phyloP scores from a whole-genome alignment of 2,329 filamentous ascomycete genomes.

The Sporothrix protearum region DNA sequence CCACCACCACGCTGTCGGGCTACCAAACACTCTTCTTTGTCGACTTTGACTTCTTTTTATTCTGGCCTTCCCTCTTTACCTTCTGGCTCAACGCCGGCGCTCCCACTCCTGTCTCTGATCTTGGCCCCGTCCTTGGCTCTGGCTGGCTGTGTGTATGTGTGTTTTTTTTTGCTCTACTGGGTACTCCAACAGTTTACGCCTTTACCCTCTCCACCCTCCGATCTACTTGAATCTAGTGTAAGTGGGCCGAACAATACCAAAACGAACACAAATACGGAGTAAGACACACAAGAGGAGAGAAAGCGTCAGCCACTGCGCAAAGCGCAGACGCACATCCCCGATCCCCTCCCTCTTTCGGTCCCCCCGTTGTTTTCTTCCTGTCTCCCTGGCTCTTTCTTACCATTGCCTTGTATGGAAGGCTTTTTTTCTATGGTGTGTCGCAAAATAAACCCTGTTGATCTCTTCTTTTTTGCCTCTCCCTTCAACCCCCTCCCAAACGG shows the following conservation, averaged over 20 bases:
- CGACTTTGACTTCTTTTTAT: background rate
- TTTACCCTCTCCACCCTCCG: background rate
- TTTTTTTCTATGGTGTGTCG: background rate
- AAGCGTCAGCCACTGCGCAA: background rate
- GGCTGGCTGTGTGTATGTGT: background rate
- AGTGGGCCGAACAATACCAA: background rate
- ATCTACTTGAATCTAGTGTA: constrained; percentile 2
- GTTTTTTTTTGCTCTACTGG: too few relatives aligned
- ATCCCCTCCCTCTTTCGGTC: background rate
- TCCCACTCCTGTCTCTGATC: background rate
- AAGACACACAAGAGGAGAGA: background rate
- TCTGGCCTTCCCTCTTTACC: background rate
- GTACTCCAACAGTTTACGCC: too few relatives aligned
- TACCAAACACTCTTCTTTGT: background rate
- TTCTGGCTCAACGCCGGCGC: background rate
- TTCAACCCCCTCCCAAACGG: background rate
- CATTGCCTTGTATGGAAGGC: background rate
- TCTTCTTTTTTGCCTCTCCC: background rate
- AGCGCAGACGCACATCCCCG: background rate
- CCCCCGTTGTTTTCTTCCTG: constrained; percentile 10
- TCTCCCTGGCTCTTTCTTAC: background rate
- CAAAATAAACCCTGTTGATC: background rate
- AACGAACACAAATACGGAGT: background rate
- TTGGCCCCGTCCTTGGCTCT: constrained; percentile 9
- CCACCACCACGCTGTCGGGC: background rate